Evolutionary conservation across 2,329 filamentous ascomycete species (phyloP), one percentile per base, ranked within the genome.

Genomic region (Alternaria sp.): DNA sequence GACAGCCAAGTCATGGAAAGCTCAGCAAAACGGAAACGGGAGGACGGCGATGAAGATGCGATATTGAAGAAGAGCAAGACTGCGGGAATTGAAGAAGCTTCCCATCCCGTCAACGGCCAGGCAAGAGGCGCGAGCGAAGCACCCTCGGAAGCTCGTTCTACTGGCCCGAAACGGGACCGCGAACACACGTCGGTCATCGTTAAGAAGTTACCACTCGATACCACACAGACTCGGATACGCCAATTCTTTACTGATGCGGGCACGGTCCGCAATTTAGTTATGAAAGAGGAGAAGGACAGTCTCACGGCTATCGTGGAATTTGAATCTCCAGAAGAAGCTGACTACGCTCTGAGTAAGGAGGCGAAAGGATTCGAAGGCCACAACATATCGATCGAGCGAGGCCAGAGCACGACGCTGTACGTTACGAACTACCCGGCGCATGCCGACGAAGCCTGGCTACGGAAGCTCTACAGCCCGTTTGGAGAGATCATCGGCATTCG

Each of bases 181-280:
- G 95, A 99, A 75, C 91, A 98, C 77, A 90, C 93, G 0, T 94
- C 92, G 0, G 85, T 98, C 48, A 87, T 96, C 54, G 89, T 97
- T 4, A 89, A 87, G 51, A 91, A 93, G 67, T 80, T 99, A 24
- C 93, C 95, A 2, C 70, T 76, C 4, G 86, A 90, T 54, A 86
- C 89, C 1, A 88, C 88, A 0, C 88, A 92, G 71, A 89, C 87
- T 12, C 90, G 90, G 69, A 81, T 98, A 14, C 88, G 91, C 57
- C 91, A 96, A 75, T 98, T 96, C 76, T 98, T 99, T 81, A 90
- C 90, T 72, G 92, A 94, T 63, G 96, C 94, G 70, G 95, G 95
- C 12, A 89, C 88, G 41, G 91, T 97, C 73, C 92, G 93, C 70
- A 89, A 89, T 63, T 82, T 97, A 32, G 90, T 88, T 44, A 82